Percentiles rank a stretch among this genome's conserved stretches.
Evolutionary conservation across 495 filamentous ascomycete genomes (phyloP).

Genomic region (Cladorrhinum samala): DNA sequence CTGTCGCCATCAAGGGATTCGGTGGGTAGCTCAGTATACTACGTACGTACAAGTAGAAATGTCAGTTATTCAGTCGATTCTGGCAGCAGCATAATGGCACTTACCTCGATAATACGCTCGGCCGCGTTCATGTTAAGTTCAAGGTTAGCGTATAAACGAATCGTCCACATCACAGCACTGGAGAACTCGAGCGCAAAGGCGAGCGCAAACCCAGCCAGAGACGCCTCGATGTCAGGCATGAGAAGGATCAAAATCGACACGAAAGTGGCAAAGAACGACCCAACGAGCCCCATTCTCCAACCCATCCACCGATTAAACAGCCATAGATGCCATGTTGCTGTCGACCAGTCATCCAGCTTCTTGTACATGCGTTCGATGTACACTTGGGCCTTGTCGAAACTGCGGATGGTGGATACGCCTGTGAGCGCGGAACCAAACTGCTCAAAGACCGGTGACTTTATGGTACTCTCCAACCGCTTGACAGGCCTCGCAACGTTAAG

Average conservation of each 20-base stretch:
- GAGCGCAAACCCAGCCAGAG: conserved; percentile 75
- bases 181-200: conserved; percentile 52
- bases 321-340: conserved; percentile 61
- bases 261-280: conserved; percentile 60
- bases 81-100: not conserved
- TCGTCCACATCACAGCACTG: conserved; percentile 49
- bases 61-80: not conserved
- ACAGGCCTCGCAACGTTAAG: conserved; percentile 65
- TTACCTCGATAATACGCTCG: conserved; percentile 67
- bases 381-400: conserved; percentile 56
- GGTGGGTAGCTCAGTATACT: conserved; percentile 62
- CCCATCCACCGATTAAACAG: conserved; percentile 71
- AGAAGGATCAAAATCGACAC: conserved; percentile 61
- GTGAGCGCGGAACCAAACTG: conserved; percentile 64
- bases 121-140: conserved; percentile 83
- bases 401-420: conserved; percentile 70
- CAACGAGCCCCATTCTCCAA: conserved; percentile 63
- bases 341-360: conserved; percentile 58
- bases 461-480: conserved; percentile 67
- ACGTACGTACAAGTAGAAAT: not conserved
- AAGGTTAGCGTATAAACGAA: conserved; percentile 56
- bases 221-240: conserved; percentile 58
- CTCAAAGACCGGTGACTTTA: conserved; percentile 72
- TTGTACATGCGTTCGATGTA: conserved; percentile 62
- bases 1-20: conserved; percentile 56